These are phyloP conservation scores for Beauveria sp. DNA, from an alignment of 2,329 filamentous ascomycete genomes.

Conservation along the genomic window DNA sequence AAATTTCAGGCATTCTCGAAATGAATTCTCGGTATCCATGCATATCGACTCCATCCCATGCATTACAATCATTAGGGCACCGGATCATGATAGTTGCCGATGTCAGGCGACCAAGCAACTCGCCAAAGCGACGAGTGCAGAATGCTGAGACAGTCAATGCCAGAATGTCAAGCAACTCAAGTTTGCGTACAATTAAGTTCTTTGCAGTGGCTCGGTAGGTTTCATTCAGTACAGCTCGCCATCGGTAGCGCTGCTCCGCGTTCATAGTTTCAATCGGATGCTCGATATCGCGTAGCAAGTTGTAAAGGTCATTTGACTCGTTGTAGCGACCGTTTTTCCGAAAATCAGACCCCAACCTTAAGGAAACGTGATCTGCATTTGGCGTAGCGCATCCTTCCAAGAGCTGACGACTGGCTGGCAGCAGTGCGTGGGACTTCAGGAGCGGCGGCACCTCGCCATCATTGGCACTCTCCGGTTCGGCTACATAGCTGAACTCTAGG, in stretches of 20 bases:
- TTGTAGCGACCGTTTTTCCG: rapidly evolving
- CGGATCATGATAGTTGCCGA: not conserved
- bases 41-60: rapidly evolving
- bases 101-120: not conserved
- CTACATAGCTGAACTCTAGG: not conserved
- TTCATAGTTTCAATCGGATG: not conserved
- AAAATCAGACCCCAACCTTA: not conserved
- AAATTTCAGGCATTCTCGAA: not conserved
- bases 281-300: not conserved
- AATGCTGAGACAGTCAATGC: not conserved
- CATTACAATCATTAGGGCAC: rapidly evolving
- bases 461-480: not conserved
- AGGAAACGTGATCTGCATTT: too few species aligned
- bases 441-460: not conserved
- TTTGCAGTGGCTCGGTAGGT: not conserved
- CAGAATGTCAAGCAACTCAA: rapidly evolving
- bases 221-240: not conserved
- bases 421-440: not conserved
- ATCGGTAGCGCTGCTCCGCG: not conserved
- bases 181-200: not conserved
- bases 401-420: not conserved
- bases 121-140: not conserved
- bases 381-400: not conserved
- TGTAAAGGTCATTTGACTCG: not conserved
- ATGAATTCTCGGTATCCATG: not conserved